These are phyloP conservation scores for Hortiboletus flavorubellus DNA, from an alignment of 768 basidiomycete genomes.

Conservation along the genomic window DNA sequence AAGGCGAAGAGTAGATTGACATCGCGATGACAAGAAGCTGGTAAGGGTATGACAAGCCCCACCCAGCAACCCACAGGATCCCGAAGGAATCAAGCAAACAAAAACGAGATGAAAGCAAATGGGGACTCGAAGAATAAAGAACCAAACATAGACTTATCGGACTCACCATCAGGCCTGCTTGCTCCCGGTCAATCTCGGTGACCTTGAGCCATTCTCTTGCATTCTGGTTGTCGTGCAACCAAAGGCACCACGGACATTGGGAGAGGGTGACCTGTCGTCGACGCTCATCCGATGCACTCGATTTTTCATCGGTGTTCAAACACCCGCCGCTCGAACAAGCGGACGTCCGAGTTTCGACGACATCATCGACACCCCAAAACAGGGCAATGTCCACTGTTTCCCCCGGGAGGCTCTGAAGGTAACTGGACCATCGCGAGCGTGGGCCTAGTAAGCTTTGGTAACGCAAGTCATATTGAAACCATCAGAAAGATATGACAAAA, in stretches of 20 bases:
- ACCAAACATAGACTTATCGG: conserved; percentile 5
- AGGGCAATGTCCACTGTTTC: conserved; percentile 53
- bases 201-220: conserved; percentile 33
- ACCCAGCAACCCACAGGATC: conserved; percentile 8
- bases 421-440: conserved; percentile 59
- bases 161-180: conserved; percentile 28
- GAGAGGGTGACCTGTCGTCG: not conserved
- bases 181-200: conserved; percentile 32
- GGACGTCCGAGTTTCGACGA: conserved; percentile 15
- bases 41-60: conserved; percentile 5
- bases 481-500: not conserved
- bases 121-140: conserved; percentile 1
- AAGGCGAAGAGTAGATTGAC: conserved; percentile 7
- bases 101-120: conserved; percentile 14
- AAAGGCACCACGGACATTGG: conserved; percentile 19
- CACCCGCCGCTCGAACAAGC: conserved; percentile 16
- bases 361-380: conserved; percentile 49
- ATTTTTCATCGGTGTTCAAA: conserved; percentile 4
- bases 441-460: conserved; percentile 44
- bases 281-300: not conserved
- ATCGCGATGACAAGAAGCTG: not conserved
- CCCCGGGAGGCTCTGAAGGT: conserved; percentile 61
- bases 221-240: conserved; percentile 25
- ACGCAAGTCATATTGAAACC: conserved; percentile 8
- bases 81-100: conserved; percentile 5